A percentile compares a stretch with the other conserved stretches of the same genome.
Evolutionary conservation across 116 monocot species (phyloP).

Genomic region (Cymodocea nodosa): DNA sequence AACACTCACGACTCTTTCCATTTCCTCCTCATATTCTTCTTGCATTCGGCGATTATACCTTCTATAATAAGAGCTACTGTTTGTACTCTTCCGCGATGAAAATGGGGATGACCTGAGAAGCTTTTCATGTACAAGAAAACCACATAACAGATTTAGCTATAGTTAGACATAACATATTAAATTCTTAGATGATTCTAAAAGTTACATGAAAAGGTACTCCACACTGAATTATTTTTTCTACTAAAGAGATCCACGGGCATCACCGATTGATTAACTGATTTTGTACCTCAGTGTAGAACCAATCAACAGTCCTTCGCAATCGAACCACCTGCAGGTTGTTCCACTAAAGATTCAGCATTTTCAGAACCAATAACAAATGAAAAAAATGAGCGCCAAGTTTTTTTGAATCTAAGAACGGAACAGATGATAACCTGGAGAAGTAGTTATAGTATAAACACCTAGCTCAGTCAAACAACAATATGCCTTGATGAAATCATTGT

Average conservation of each 20-base stretch:
- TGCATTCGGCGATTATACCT: slow-evolving; percentile 52
- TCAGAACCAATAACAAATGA: too few species aligned
- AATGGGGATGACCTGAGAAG: slow-evolving; percentile 7
- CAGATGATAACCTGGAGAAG: too few species aligned
- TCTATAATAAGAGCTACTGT: slow-evolving; percentile 19
- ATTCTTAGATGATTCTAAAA: background rate
- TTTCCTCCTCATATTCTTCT: slow-evolving; percentile 66
- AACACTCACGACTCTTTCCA: slow-evolving; percentile 81
- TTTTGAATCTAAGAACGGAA: too few species aligned
- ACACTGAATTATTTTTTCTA: background rate
- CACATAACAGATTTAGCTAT: background rate
- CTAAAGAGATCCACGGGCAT: background rate
- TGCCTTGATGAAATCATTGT: too few species aligned
- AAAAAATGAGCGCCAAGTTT: too few species aligned
- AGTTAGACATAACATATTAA: background rate
- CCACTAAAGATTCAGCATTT: too few species aligned
- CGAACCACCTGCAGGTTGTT: slow-evolving; percentile 35
- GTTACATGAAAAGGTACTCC: background rate
- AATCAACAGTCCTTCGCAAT: slow-evolving; percentile 49
- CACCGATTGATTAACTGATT: background rate
- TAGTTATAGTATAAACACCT: too few species aligned
- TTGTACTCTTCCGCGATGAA: slow-evolving; percentile 36
- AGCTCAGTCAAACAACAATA: too few species aligned
- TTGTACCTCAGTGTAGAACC: slow-evolving; percentile 41
- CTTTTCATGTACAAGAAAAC: slow-evolving; percentile 7